Evolutionary conservation across 1,284 basidiomycete genomes (phyloP).

Genomic region (Apiotrichum siamense): DNA sequence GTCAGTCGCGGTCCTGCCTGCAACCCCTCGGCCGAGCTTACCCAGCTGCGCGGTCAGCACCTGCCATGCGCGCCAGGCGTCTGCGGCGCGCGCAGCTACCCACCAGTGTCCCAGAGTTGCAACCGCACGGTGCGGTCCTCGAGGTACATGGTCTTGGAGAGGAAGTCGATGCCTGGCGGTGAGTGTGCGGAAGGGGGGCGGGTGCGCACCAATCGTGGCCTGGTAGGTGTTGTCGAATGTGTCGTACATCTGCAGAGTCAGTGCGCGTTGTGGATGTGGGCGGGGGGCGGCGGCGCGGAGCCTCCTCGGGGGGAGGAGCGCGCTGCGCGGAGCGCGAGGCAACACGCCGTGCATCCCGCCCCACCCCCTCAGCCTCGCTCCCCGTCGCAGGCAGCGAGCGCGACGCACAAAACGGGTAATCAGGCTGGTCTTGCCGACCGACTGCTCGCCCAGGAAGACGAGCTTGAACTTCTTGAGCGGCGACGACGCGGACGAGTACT

Average conservation of each 20-base stretch:
- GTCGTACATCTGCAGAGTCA: constrained; percentile 81
- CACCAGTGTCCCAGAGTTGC: constrained; percentile 98
- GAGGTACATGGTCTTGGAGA: constrained; percentile 99
- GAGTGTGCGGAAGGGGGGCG: background rate
- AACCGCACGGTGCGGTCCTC: constrained; percentile 96
- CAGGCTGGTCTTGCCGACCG: constrained; percentile 92
- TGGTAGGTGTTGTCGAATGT: constrained; percentile 99
- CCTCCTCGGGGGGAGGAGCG: too few relatives aligned
- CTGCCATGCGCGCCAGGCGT: background rate
- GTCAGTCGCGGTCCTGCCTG: background rate
- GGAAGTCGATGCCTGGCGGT: constrained; percentile 76
- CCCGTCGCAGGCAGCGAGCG: background rate
- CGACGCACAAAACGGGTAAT: constrained; percentile 73
- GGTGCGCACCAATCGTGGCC: constrained; percentile 72
- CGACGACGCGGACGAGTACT: constrained; percentile 24
- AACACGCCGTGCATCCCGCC: too few relatives aligned
- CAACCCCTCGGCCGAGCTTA: constrained; percentile 11
- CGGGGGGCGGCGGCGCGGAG: background rate
- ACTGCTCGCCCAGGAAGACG: constrained; percentile 86
- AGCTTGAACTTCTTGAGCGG: constrained; percentile 94
- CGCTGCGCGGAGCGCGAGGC: background rate
- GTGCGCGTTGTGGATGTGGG: background rate
- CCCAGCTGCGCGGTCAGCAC: constrained; percentile 30
- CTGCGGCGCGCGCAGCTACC: constrained; percentile 9
- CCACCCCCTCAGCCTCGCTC: too few relatives aligned